phyloP scores from a whole-genome alignment of 2,329 filamentous ascomycete genomes.

The Rhytidhysteron rufulum region DNA sequence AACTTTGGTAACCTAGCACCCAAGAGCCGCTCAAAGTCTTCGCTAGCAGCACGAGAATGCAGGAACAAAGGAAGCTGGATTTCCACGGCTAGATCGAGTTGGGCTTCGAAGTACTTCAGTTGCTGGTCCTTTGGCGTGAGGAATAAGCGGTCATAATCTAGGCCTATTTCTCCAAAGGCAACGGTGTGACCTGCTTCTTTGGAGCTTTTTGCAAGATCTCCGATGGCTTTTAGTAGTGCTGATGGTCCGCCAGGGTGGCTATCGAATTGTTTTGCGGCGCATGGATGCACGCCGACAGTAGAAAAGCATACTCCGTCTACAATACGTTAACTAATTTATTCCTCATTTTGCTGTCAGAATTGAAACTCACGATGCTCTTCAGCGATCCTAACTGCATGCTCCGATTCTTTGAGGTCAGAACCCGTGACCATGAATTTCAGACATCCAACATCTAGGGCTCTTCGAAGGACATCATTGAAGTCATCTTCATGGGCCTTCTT shows the following conservation, averaged over 20 bases:
- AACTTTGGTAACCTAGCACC: conserved; percentile 61
- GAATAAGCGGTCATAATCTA: conserved; percentile 91
- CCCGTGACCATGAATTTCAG: conserved; percentile 90
- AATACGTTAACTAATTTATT: neutral
- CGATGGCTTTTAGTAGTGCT: conserved; percentile 56
- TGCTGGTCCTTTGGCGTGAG: conserved; percentile 77
- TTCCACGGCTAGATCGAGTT: conserved; percentile 73
- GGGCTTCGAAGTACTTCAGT: conserved; percentile 76
- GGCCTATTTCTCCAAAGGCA: conserved; percentile 90
- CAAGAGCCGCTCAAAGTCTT: conserved; percentile 75
- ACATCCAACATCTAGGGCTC: conserved; percentile 75
- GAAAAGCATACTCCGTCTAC: conserved; percentile 77
- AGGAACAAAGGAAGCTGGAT: conserved; percentile 85
- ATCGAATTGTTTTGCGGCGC: conserved; percentile 76
- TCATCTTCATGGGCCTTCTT: conserved; percentile 72
- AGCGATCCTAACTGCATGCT: conserved; percentile 70
- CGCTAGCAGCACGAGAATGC: conserved; percentile 82
- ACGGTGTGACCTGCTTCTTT: conserved; percentile 59
- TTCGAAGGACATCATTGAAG: conserved; percentile 69
- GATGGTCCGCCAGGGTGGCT: conserved; percentile 55
- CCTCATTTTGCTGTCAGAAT: too few species aligned
- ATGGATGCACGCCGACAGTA: conserved; percentile 92
- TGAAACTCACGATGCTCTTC: conserved; percentile 65
- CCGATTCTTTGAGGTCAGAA: conserved; percentile 75
- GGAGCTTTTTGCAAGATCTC: conserved; percentile 58